Conservation (phyloP, 257 asterid species). For the Solanum chiquidenum region DNA sequence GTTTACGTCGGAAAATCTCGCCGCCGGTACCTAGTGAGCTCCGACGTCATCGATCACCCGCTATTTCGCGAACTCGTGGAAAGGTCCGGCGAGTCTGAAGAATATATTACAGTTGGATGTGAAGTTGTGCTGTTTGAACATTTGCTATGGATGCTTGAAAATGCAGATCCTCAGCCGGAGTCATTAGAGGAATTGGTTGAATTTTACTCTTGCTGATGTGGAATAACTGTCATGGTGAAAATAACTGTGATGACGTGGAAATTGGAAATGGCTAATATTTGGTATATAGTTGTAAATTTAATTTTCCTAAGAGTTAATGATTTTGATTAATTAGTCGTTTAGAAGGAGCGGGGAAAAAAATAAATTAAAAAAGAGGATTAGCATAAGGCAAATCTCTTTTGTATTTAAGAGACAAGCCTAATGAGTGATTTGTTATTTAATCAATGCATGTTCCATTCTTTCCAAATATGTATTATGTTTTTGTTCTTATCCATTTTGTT, state of each 20-base stretch:
- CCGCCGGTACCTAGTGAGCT: constrained; percentile 62
- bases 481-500: background rate
- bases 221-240: background rate
- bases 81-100: constrained; percentile 16
- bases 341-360: background rate
- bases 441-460: background rate
- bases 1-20: constrained; percentile 91
- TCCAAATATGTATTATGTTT: background rate
- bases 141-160: constrained; percentile 74
- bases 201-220: constrained; percentile 52
- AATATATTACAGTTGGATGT: constrained; percentile 48
- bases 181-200: constrained; percentile 68
- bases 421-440: background rate
- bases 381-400: background rate
- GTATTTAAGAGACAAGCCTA: background rate
- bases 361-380: background rate
- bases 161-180: constrained; percentile 85
- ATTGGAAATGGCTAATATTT: constrained; percentile 13
- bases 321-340: constrained; percentile 3
- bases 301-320: constrained; percentile 10
- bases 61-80: constrained; percentile 76
- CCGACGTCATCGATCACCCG: constrained; percentile 75
- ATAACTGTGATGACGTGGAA: constrained; percentile 1
- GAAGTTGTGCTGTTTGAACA: constrained; percentile 93
- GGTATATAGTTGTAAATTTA: constrained; percentile 31